A percentile compares a stretch with the other conserved stretches of the same genome.
Evolutionary conservation across 148 eudicot genomes (phyloP).

Genomic region (Salicornia ramosissima): DNA sequence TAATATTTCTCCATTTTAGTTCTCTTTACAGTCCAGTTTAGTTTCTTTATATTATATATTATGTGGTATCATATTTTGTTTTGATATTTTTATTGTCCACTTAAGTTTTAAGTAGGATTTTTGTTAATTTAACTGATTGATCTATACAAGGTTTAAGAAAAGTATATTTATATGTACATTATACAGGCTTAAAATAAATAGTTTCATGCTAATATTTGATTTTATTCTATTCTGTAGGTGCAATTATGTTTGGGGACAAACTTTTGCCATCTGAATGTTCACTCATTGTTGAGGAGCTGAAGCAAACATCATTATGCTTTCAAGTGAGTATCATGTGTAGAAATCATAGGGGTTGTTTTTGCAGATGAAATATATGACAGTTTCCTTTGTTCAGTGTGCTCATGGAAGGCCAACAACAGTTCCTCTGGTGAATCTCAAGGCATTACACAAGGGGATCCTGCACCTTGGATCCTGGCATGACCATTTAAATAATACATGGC

Average conservation of each 20-base stretch:
- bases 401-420: conserved; percentile 97
- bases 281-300: conserved; percentile 90
- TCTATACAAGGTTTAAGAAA: too few species aligned
- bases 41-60: too few species aligned
- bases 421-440: conserved; percentile 67
- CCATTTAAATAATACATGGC: conserved; percentile 44
- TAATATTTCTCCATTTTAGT: too few species aligned
- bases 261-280: conserved; percentile 93
- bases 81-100: too few species aligned
- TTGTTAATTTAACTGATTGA: too few species aligned
- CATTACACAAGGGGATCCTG: conserved; percentile 50
- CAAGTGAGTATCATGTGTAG: conserved; percentile 47
- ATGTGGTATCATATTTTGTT: too few species aligned
- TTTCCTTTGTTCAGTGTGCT: conserved; percentile 63
- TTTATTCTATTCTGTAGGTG: conserved; percentile 44
- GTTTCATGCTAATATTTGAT: neutral
- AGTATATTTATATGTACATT: too few species aligned
- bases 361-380: neutral
- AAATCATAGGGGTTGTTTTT: neutral
- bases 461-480: conserved; percentile 41
- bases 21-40: too few species aligned
- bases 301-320: conserved; percentile 76
- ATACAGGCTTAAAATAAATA: too few species aligned
- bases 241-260: conserved; percentile 94
- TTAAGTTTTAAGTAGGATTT: too few species aligned